phyloP scores from a whole-genome alignment of 1,139 yeast genomes.

The Entelexis sorbosivorans region DNA sequence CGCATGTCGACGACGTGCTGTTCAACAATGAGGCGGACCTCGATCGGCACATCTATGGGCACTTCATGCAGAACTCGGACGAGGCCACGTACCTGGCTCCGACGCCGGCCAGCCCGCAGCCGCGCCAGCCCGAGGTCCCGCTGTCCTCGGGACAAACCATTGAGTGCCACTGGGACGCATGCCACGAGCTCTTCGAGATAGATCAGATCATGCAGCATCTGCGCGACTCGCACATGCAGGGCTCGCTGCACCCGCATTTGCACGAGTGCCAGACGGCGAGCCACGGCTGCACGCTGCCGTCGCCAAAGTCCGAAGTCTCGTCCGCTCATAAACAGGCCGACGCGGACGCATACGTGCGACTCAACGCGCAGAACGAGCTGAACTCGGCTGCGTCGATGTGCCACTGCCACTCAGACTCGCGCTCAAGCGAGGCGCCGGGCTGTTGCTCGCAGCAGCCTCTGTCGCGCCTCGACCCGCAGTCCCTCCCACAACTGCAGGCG shows the following conservation, averaged over 20 bases:
- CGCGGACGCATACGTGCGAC: neutral
- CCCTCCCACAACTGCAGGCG: slow-evolving; percentile 8
- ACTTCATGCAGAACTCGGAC: slow-evolving; percentile 9
- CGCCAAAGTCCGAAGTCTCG: slow-evolving; percentile 1
- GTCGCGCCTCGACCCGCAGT: slow-evolving; percentile 6
- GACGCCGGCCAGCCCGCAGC: slow-evolving; percentile 3
- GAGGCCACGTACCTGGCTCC: neutral
- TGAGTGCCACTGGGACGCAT: slow-evolving; percentile 35
- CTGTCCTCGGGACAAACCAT: slow-evolving; percentile 12
- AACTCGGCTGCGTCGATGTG: neutral
- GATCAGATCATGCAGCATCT: slow-evolving; percentile 32
- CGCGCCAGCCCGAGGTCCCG: slow-evolving; percentile 1
- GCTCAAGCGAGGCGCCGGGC: neutral
- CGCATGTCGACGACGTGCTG: slow-evolving; percentile 27
- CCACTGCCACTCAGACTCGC: neutral
- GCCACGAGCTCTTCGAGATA: slow-evolving; percentile 28
- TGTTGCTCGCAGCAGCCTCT: neutral
- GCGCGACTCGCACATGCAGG: slow-evolving; percentile 28
- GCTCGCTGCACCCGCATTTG: slow-evolving; percentile 26
- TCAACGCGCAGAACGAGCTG: neutral
- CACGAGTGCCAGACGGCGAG: slow-evolving; percentile 1
- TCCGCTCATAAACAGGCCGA: neutral
- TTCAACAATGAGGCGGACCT: slow-evolving; percentile 27
- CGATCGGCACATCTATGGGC: slow-evolving; percentile 27
- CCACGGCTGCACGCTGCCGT: neutral